Evolutionary conservation across 805 yeast species (phyloP).

Genomic region (Tetrapisispora taiwanensis): DNA sequence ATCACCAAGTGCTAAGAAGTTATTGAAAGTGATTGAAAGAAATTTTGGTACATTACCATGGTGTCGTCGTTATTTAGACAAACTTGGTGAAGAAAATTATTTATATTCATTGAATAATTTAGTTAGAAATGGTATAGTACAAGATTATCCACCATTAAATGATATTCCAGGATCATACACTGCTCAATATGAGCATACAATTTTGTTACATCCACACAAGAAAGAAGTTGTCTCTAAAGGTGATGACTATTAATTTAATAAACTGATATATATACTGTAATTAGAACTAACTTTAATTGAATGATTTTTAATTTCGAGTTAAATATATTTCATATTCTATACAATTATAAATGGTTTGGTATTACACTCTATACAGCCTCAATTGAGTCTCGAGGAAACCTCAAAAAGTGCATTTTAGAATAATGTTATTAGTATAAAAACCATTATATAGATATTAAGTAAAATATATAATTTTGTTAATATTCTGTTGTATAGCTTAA

Average conservation of each 20-base stretch:
- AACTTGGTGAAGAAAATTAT: constrained; percentile 86
- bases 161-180: constrained; percentile 82
- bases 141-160: constrained; percentile 87
- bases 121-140: constrained; percentile 78
- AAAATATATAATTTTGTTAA: no score
- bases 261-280: neutral
- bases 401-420: neutral
- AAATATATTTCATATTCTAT: no score
- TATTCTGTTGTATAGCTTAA: no score
- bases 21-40: constrained; percentile 60
- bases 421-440: no score
- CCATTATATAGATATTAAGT: no score
- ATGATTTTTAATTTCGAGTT: no score
- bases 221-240: constrained; percentile 95
- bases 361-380: no score
- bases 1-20: constrained; percentile 56
- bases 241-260: constrained; percentile 50
- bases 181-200: constrained; percentile 94
- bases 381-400: neutral
- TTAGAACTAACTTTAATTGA: no score
- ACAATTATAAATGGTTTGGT: no score
- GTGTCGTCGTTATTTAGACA: constrained; percentile 90
- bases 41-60: constrained; percentile 93
- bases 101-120: constrained; percentile 75
- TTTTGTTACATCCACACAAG: constrained; percentile 76